These are phyloP conservation scores for Dimargaris verticillata DNA, from an alignment of 192 early-diverging fungal species.

Conservation along the genomic window DNA sequence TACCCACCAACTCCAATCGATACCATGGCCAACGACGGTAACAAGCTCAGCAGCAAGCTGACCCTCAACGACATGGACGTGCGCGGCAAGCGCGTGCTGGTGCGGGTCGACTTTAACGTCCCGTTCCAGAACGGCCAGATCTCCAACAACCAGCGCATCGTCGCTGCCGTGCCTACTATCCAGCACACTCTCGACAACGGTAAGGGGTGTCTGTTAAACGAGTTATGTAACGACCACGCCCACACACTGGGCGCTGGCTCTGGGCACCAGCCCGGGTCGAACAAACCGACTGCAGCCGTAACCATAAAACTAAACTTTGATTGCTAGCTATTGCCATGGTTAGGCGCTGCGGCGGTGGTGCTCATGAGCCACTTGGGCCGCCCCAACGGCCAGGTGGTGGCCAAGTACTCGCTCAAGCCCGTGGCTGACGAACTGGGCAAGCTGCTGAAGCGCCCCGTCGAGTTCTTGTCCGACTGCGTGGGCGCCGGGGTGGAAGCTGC, in stretches of 20 bases:
- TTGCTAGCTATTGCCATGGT: neutral
- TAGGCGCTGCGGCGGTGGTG: conserved; percentile 73
- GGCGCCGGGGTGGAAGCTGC: conserved; percentile 69
- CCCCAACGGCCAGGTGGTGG: conserved; percentile 74
- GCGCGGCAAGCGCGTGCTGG: conserved; percentile 74
- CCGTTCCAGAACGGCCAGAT: conserved; percentile 83
- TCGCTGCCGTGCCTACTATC: conserved; percentile 86
- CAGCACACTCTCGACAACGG: conserved; percentile 75
- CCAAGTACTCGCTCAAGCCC: conserved; percentile 86
- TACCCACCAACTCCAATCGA: no score
- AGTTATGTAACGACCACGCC: no score
- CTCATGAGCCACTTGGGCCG: conserved; percentile 96
- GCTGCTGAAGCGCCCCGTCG: conserved; percentile 64
- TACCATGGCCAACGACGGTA: no score
- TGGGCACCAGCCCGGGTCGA: no score
- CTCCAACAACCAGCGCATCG: conserved; percentile 93
- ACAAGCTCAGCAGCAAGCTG: conserved; percentile 61
- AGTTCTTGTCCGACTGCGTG: conserved; percentile 89
- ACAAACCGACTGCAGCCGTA: neutral
- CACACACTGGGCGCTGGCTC: no score
- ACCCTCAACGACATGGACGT: conserved; percentile 74
- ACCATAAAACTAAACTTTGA: neutral
- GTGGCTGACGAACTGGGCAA: conserved; percentile 66
- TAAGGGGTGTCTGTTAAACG: conserved; percentile 19
- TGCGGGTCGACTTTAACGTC: conserved; percentile 99